Base-by-base conservation (phyloP, 106 monocot genomes). In the Chionographis japonica region DNA sequence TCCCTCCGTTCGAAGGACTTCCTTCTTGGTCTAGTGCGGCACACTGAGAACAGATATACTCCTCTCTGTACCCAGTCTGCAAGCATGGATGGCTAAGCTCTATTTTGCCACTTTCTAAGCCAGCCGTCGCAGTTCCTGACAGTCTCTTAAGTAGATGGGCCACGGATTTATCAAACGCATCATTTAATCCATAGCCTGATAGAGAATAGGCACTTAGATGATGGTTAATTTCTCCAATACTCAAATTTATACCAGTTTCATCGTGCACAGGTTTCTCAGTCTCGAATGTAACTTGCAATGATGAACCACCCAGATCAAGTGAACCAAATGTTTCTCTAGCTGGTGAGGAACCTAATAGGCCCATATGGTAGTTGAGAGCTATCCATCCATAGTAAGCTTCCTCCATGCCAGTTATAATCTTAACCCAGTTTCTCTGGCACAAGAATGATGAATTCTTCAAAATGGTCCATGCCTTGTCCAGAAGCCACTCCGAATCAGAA, bases 361-460 rank as follows among this genome's bases (percentile, higher is more conserved):
- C 86, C 78, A 75, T 87, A 35, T 85, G 82, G 68, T 89, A 79
- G 61, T 97, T 97, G 16, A 97, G 78, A 76, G 92, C 97, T 73
- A 97, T 83, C 97, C 97, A 97, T 60, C 97, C 97, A 85, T 87
- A 97, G 67, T 89, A 97, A 38, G 97, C 97, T 81, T 97, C 97
- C 68, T 97, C 97, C 86, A 89, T 87, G 37, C 97, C 97, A 62
- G 75, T 85, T 50, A 92, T 87, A 46, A 78, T 84, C 73, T 92
- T 92, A 14, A 97, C 79, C 87, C 91, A 80, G 11, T 83, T 83
- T 77, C 85, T 82, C n/a, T 66, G 75, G 39, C 92, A 89, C 15
- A 73, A 74, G 68, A 97, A 97, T 20, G 92, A 87, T 14, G 92
- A 97, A 43, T 83, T 81, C 77, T 85, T 92, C 67, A 97, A 42